Base-by-base conservation (phyloP, 202 grass and related monocot genomes). In the Carex arenaria region DNA sequence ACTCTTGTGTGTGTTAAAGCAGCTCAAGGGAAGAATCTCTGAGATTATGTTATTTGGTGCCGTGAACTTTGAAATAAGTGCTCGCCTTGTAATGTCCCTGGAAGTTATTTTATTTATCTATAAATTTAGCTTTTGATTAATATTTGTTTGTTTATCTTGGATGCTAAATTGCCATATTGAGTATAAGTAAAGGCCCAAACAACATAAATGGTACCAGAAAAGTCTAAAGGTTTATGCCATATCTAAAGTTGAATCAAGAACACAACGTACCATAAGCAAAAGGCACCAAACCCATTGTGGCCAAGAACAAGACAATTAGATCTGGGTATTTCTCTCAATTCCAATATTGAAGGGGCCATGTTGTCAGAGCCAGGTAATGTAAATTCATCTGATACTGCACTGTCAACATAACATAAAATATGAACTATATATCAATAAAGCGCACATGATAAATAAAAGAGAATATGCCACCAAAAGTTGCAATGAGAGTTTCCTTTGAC, bases 241-340 rank as follows among this genome's bases (percentile, higher is more conserved):
- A 43, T 18, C 7, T 17, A 47, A 81, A 42, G 57, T 51, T 19
- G 23, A 79, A 84, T 62, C 80, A 69, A 51, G 52, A 51, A 71
- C 71, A 43, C 54, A 66, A 84, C 87, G 49, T 94, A 98, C 95
- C 95, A 98, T 80, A 98, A 90, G 82, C 79, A 89, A 88, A 98
- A 98, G 71, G 76, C 47, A 1, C 95, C 95, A 61, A 81, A 71
- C 4, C 92, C 92, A 90, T 98, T 85, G 87, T 98, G 90, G 34
- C 95, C 92, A 86, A 94, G 82, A 80, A 98, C 84, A 74, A 93
- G 86, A 59, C 26, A 85, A 59, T 56, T 77, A 52, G 61, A 83
- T 70, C 86, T 84, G 71, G 95, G 80, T 38, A 98, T 85, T 91
- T 64, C 91, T 93, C 75, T 90, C 67, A 98, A 84, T 88, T 94